Evolutionary conservation across 1,284 basidiomycete species (phyloP), one percentile per base, ranked within the genome.

Genomic region (Malassezia globosa): DNA sequence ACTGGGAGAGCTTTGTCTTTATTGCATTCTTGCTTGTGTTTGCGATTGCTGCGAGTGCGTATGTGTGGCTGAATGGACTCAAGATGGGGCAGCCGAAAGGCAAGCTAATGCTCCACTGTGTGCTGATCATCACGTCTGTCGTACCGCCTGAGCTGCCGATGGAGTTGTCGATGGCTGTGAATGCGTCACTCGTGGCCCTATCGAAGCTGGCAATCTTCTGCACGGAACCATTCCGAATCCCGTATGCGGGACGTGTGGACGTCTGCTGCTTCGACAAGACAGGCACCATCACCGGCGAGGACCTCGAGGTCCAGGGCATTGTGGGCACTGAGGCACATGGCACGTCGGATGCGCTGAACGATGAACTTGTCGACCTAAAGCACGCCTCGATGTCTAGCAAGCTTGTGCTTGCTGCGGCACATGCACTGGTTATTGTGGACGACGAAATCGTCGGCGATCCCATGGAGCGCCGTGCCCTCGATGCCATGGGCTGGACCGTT

Each of bases 391-490:
- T 80, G 40, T 82, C 88, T 56, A 95, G 92, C 0, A 86, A 82
- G 2, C 76, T 87, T 0, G 87, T 87, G 48, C 80, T 99, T 11
- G 92, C 92, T 36, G 82, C 87, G 6, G 90, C 94, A 0, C 94
- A 99, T 67, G 90, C 94, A 0, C 77, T 99, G 3, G 92, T 97
- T 18, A 78, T 87, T 43, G 78, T 99, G 31, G 89, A 95, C 41
- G 78, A 79, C 65, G 92, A 88, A 4, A 77, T 94, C 29, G 90
- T 97, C 27, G 94, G 92, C 13, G 94, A 99, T 71, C 92, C 94
- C 0, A 99, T 99, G 92, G 92, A 99, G 73, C 92, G 92, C 75
- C 92, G 87, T 0, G 92, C 92, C 0, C 76, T 97, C 14, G 86
- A 89, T 58, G 84, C 88, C 1, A 78, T 97, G 38, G 82, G 86